Base-by-base conservation (phyloP, 805 yeast species). In the Ogataea thermomethanolica region DNA sequence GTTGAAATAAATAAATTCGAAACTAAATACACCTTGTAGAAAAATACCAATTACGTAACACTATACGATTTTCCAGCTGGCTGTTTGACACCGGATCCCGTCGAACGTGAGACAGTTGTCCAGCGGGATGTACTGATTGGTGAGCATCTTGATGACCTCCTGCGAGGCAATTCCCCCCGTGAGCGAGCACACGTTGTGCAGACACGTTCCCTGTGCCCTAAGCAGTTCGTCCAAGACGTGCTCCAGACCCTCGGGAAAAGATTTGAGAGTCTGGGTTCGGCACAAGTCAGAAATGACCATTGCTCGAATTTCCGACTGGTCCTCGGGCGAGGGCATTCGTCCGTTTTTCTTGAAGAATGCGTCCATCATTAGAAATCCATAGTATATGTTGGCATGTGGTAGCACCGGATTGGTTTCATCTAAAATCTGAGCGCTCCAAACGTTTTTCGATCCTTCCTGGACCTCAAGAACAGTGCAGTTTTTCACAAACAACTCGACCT, bases 131-230 rank as follows among this genome's bases (percentile, higher is more conserved):
- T 87, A 89, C 60, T 91, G 98, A 26, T 75, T 73, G 2, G 95
- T 87, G 17, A 85, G 51, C 3, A 76, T 45, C 62, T 93, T 91
- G 37, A 87, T 68, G 4, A 76, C 79, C 57, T 91, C 99, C 56
- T 91, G 96, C 3, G 88, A 81, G 0, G 78, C 89, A 9, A 90
- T 66, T 0, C 96, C 98, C 2, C 96, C 98, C 49, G 86, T 66
- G 3, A 87, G 61, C 4, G 95, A 71, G 14, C 82, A 65, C 11
- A 78, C 70, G 50, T 83, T 82, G 45, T 78, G 81, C 10, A 77
- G 36, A 46, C 76, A 78, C 0, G 51, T 43, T 3, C 76, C 75
- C 5, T 67, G 57, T 6, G 59, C 49, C 42, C 74, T 47, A 4
- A 64, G 43, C 35, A 80, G 57, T 43, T 71, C 75, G 28, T 62